Base-by-base conservation (phyloP, 2,329 filamentous ascomycete genomes). In the Colletotrichum kahawae region DNA sequence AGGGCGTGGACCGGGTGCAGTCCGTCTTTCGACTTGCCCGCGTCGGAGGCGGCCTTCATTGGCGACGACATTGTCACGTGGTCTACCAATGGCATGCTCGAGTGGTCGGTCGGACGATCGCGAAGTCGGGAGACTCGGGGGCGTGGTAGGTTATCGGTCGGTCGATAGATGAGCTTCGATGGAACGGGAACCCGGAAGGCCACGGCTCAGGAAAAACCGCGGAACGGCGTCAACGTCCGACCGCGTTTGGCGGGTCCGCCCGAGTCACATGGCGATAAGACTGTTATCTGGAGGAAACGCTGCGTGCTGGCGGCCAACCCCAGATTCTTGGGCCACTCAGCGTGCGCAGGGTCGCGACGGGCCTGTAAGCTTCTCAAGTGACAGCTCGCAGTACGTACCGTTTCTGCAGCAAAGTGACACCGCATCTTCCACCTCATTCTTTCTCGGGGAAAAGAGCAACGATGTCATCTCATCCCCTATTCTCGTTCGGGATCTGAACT, bases 1-100 rank as follows among this genome's bases (percentile, higher is more conserved):
- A 86, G 78, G 38, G 84, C 81, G 31, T 83, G 80, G 73, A 89
- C 80, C 4, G 87, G 82, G 24, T 84, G 81, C 21, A 86, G 81
- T 13, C 78, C 77, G n/a, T 77, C 65, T 60, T 82, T 83, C 67
- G 78, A 33, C 67, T 84, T 84, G 48, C 71, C 69, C 31, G 78
- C 77, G 67, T 82, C 81, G 71, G 82, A 76, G 51, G 79, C 78
- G 62, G 80, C 79, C 76, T 82, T 84, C 70, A 78, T 72, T 71
- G 80, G 63, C 21, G 73, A 57, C 65, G 84, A 78, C 85, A 88
- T 88, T 71, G 81, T 84, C 74, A 82, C 78, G 38, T 81, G 79
- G 68, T 85, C 83, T 73, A 83, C 77, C 74, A 83, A 78, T 74
- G 82, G 81, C 83, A 83, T 84, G 64, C 67, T 66, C 68, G 63